A percentile compares a stretch with the other conserved stretches of the same genome.
Evolutionary conservation across 148 eudicot species (phyloP).

Genomic region (Chenopodium album): DNA sequence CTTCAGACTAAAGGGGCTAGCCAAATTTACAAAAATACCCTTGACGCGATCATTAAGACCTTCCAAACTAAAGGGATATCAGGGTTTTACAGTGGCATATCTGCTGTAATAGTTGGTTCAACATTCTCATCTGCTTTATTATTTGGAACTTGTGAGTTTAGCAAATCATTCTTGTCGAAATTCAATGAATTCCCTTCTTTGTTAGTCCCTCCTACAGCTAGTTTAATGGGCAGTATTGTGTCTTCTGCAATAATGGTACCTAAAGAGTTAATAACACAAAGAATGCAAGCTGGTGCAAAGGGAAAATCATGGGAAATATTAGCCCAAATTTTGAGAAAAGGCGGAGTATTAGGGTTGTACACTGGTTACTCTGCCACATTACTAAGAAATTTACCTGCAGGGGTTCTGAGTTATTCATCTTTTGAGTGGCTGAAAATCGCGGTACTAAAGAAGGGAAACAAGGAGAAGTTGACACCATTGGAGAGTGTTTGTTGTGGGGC

Average conservation of each 20-base stretch:
- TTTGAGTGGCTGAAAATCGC: constrained; percentile 90
- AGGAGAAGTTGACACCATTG: constrained; percentile 55
- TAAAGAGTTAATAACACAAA: constrained; percentile 75
- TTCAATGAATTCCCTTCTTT: constrained; percentile 49
- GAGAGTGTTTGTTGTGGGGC: constrained; percentile 93
- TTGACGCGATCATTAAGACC: constrained; percentile 68
- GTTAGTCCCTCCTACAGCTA: constrained; percentile 78
- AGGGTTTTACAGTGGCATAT: constrained; percentile 85
- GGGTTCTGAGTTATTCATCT: constrained; percentile 87
- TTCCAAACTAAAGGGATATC: constrained; percentile 62
- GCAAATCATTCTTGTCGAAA: constrained; percentile 69
- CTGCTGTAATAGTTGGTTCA: constrained; percentile 88
- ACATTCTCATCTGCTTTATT: constrained; percentile 74
- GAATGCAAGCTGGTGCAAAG: constrained; percentile 91
- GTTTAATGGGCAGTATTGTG: constrained; percentile 86
- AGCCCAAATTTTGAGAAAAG: constrained; percentile 59
- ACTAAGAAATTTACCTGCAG: constrained; percentile 86
- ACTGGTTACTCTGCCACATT: constrained; percentile 90
- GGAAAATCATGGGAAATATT: constrained; percentile 84
- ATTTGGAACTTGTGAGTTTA: constrained; percentile 91
- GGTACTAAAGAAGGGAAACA: constrained; percentile 44
- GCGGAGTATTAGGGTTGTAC: constrained; percentile 77
- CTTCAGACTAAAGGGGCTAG: constrained; percentile 85
- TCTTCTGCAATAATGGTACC: constrained; percentile 95
- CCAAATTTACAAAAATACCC: constrained; percentile 53